Evolutionary conservation across 225 moss, liverwort and hornwort species (phyloP).

Genomic region (Ulota crispa): DNA sequence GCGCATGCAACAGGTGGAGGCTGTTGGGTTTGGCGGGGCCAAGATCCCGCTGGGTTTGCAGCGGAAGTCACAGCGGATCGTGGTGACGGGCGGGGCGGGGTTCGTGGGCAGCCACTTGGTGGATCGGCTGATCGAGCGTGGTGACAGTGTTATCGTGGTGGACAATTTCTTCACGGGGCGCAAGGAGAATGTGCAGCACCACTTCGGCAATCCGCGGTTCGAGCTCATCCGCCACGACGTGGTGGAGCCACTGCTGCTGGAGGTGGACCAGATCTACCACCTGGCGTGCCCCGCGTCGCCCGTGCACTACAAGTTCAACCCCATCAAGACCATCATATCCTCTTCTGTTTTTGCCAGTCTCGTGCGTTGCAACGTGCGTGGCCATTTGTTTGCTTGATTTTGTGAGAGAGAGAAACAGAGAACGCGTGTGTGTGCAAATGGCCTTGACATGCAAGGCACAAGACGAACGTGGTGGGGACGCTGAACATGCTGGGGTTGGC

Average conservation of each 20-base stretch:
- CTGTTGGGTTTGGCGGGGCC: slow-evolving; percentile 16
- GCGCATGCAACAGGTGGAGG: neutral
- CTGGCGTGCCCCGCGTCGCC: slow-evolving; percentile 68
- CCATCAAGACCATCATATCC: slow-evolving; percentile 77
- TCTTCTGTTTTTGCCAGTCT: neutral
- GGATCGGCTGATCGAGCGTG: slow-evolving; percentile 54
- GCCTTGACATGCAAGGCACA: slow-evolving; percentile 43
- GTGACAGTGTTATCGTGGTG: slow-evolving; percentile 62
- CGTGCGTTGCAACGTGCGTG: too few relatives aligned
- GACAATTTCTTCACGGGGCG: slow-evolving; percentile 68
- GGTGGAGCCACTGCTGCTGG: slow-evolving; percentile 60
- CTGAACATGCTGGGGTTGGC: slow-evolving; percentile 69
- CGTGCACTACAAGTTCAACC: slow-evolving; percentile 65
- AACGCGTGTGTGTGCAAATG: neutral
- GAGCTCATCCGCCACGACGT: slow-evolving; percentile 66
- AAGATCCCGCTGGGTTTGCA: slow-evolving; percentile 60
- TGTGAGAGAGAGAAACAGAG: too few relatives aligned
- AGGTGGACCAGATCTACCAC: slow-evolving; percentile 69
- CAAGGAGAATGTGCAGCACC: slow-evolving; percentile 68
- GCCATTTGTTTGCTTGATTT: too few relatives aligned
- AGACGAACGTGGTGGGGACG: slow-evolving; percentile 69
- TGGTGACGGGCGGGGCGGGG: slow-evolving; percentile 70
- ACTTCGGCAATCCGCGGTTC: slow-evolving; percentile 54
- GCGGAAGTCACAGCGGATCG: slow-evolving; percentile 45
- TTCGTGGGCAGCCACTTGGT: slow-evolving; percentile 67